A percentile compares a stretch with the other conserved stretches of the same genome.
phyloP scores from a whole-genome alignment of 257 asterid species.

The Solanum microdontum region DNA sequence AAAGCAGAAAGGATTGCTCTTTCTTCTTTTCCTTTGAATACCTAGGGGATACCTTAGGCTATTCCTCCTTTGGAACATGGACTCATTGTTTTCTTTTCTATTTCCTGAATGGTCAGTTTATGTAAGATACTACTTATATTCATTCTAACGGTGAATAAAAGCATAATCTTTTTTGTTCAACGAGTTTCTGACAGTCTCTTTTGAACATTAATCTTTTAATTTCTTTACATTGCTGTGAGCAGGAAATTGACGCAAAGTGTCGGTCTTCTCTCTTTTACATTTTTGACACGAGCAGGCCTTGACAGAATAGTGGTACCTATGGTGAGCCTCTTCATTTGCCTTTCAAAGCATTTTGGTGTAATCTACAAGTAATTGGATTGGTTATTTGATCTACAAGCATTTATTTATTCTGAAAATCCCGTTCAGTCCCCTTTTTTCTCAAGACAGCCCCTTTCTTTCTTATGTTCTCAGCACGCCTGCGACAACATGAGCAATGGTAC shows the following conservation, averaged over 20 bases:
- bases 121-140: background rate
- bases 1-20: background rate
- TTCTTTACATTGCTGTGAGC: constrained; percentile 17
- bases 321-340: constrained; percentile 45
- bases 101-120: background rate
- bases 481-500: background rate
- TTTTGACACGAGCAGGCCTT: constrained; percentile 62
- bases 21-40: background rate
- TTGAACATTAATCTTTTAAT: background rate
- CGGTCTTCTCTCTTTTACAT: constrained; percentile 87
- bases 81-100: background rate
- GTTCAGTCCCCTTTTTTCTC: background rate
- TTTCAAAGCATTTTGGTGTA: background rate
- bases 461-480: background rate
- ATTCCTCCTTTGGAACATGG: background rate
- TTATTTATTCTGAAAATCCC: background rate
- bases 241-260: constrained; percentile 79
- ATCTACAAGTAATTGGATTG: background rate
- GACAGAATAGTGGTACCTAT: constrained; percentile 90
- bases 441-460: background rate
- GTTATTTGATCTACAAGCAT: background rate
- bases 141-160: background rate
- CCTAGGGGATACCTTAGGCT: background rate
- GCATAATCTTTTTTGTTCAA: background rate
- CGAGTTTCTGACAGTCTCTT: background rate